Evolutionary conservation across 2,329 filamentous ascomycete species (phyloP).

Genomic region (Ophiostoma perfectum): DNA sequence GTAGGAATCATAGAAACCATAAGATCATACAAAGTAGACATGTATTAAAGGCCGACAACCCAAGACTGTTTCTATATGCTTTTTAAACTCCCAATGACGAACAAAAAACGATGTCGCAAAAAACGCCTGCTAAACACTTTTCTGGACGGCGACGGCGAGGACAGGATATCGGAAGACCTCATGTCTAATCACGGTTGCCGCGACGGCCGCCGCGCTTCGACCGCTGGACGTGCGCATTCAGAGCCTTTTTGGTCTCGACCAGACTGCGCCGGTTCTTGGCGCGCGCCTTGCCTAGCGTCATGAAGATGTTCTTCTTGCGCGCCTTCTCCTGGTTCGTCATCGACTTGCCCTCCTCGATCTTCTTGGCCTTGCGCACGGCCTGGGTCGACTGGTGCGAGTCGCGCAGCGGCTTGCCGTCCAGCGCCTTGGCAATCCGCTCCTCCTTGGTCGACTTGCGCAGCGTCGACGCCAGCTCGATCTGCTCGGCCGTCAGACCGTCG

Average conservation of each 20-base stretch:
- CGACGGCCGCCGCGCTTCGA: slow-evolving; percentile 78
- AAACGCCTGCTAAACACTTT: slow-evolving; percentile 5
- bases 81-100: background rate
- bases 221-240: slow-evolving; percentile 76
- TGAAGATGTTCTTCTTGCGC: slow-evolving; percentile 95
- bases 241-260: slow-evolving; percentile 72
- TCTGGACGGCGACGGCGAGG: background rate
- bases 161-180: slow-evolving; percentile 24
- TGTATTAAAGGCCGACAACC: background rate
- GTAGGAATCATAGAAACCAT: background rate
- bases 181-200: slow-evolving; percentile 52
- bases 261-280: slow-evolving; percentile 92
- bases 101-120: background rate
- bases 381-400: slow-evolving; percentile 81
- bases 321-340: slow-evolving; percentile 97
- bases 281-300: slow-evolving; percentile 96
- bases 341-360: slow-evolving; percentile 84
- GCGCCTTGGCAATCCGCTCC: slow-evolving; percentile 77
- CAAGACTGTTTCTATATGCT: slow-evolving; percentile 1
- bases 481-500: slow-evolving; percentile 81
- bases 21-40: background rate
- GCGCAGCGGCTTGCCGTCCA: slow-evolving; percentile 63
- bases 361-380: slow-evolving; percentile 79
- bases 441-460: slow-evolving; percentile 84
- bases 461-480: slow-evolving; percentile 81